phyloP scores from a whole-genome alignment of 805 yeast species.

The Metschnikowia reukaufii region DNA sequence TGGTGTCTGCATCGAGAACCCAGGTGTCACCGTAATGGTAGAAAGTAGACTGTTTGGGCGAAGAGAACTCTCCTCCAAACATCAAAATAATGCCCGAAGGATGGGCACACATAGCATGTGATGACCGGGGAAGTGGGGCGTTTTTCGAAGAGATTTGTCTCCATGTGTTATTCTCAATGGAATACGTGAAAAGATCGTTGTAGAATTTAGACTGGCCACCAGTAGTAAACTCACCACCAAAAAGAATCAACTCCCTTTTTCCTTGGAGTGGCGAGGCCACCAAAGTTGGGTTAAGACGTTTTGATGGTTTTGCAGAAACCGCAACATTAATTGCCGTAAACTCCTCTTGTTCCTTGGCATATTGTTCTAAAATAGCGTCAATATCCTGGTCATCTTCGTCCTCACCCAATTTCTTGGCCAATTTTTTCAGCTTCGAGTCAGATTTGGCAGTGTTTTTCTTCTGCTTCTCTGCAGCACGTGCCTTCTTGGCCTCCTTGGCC shows the following conservation, averaged over 20 bases:
- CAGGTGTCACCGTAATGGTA: constrained; percentile 97
- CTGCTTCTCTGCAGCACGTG: constrained; percentile 78
- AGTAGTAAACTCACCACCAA: constrained; percentile 82
- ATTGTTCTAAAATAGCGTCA: constrained; percentile 76
- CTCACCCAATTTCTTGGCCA: constrained; percentile 71
- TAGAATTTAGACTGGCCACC: constrained; percentile 62
- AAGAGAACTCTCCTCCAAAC: constrained; percentile 96
- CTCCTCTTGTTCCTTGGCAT: constrained; percentile 75
- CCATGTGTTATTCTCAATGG: constrained; percentile 81
- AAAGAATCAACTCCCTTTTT: constrained; percentile 72
- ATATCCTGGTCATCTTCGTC: constrained; percentile 85
- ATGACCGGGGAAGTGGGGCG: constrained; percentile 88
- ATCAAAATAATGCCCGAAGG: constrained; percentile 82
- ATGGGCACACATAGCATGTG: constrained; percentile 91
- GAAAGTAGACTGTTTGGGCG: constrained; percentile 93
- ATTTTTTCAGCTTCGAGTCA: constrained; percentile 69
- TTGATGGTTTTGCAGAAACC: constrained; percentile 57
- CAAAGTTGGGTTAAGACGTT: constrained; percentile 72
- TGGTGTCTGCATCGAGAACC: constrained; percentile 79
- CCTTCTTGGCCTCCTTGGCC: constrained; percentile 88
- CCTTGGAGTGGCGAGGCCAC: constrained; percentile 74
- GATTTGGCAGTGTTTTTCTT: constrained; percentile 76
- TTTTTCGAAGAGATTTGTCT: constrained; percentile 75
- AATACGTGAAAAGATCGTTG: constrained; percentile 75
- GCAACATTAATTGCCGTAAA: constrained; percentile 71